Evolutionary conservation across 306 rosid genomes (phyloP).

Genomic region (Mimosa bimucronata): DNA sequence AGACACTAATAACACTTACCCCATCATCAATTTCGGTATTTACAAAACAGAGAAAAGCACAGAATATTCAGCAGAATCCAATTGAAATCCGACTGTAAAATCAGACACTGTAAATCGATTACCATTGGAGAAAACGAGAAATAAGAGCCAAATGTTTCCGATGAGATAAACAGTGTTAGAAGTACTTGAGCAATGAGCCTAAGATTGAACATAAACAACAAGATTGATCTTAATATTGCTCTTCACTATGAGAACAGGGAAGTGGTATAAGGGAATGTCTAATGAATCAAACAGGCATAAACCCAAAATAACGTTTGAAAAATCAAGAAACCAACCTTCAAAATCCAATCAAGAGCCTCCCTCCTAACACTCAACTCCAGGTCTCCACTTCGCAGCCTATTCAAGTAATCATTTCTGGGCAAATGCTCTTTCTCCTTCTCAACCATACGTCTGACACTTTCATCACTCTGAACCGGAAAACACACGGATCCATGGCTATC

Average conservation of each 20-base stretch:
- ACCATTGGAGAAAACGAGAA: background rate
- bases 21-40: conserved; percentile 19
- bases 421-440: conserved; percentile 72
- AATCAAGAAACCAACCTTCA: conserved; percentile 63
- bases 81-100: conserved; percentile 25
- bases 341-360: conserved; percentile 92
- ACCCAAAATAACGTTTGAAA: conserved; percentile 34
- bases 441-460: conserved; percentile 57
- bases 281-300: conserved; percentile 36
- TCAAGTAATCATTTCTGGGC: conserved; percentile 73
- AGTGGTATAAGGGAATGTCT: background rate
- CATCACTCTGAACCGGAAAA: conserved; percentile 58
- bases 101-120: conserved; percentile 7
- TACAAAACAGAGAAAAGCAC: conserved; percentile 17
- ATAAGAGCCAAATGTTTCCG: conserved; percentile 16
- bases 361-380: conserved; percentile 70
- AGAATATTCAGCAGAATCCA: conserved; percentile 30
- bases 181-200: conserved; percentile 9
- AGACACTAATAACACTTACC: background rate
- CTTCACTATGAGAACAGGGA: conserved; percentile 30
- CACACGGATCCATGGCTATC: conserved; percentile 55
- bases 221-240: background rate
- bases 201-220: conserved; percentile 19
- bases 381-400: conserved; percentile 75
- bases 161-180: conserved; percentile 21